phyloP scores from a whole-genome alignment of 2,329 filamentous ascomycete species.

The Fusarium veterinarium region DNA sequence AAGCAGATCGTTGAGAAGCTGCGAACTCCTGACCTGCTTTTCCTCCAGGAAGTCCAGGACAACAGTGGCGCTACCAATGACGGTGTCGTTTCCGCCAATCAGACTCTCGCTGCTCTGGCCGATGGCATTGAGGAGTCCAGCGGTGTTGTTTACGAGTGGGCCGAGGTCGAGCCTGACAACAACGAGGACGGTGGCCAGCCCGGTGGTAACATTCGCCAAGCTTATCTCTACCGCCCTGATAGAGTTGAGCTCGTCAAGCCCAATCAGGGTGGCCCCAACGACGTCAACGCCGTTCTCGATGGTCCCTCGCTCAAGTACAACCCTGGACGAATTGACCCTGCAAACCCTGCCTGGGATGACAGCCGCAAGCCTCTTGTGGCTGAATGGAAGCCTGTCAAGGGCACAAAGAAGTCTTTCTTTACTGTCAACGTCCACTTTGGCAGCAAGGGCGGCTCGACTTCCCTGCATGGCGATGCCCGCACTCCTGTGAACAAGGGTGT shows the following conservation, averaged over 20 bases:
- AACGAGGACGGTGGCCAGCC: constrained; percentile 73
- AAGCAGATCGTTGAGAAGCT: constrained; percentile 73
- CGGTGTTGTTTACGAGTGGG: constrained; percentile 68
- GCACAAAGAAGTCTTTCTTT: constrained; percentile 67
- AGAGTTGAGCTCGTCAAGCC: constrained; percentile 69
- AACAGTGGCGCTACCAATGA: constrained; percentile 71
- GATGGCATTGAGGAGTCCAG: constrained; percentile 61
- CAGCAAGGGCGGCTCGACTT: constrained; percentile 73
- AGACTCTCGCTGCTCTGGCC: constrained; percentile 68
- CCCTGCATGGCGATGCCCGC: constrained; percentile 72
- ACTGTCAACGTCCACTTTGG: constrained; percentile 78
- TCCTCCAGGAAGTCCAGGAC: constrained; percentile 79
- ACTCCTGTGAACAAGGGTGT: constrained; percentile 75
- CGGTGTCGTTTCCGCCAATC: constrained; percentile 65
- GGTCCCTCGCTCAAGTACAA: constrained; percentile 71
- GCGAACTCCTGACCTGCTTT: constrained; percentile 71
- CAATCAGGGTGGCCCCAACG: constrained; percentile 64
- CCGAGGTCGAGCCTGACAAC: constrained; percentile 69
- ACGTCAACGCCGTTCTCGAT: constrained; percentile 68
- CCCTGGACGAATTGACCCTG: constrained; percentile 74
- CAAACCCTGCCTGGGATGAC: constrained; percentile 67
- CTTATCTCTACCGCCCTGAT: constrained; percentile 75
- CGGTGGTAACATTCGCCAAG: constrained; percentile 77
- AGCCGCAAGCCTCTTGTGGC: constrained; percentile 76
- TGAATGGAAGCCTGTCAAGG: constrained; percentile 69